Evolutionary conservation across 192 early-diverging fungal species (phyloP), one percentile per base, ranked within the genome.

Genomic region (Coemansia sp.): DNA sequence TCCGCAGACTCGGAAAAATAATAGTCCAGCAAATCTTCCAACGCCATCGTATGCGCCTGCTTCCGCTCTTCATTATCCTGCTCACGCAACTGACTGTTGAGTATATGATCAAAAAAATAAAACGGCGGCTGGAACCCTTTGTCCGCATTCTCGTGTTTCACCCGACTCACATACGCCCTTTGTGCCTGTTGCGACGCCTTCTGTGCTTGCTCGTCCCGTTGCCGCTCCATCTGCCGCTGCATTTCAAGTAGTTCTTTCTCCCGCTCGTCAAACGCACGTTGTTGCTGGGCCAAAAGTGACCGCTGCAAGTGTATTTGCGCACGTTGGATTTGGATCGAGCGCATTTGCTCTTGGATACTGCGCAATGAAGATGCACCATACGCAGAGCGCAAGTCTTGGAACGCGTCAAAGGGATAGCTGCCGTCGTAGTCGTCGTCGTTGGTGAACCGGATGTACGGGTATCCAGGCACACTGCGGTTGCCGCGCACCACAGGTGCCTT

Each of bases 401-500:
- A 66, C 0, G 77, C 77, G 42, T 80, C 77, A 36, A 80, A 80
- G 4, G 77, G 71, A 25, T 71, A 80, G 61, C 68, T 69, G 61
- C 70, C 77, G 54, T 74, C 71, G 19, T 74, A 66, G 31, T 80
- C 77, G 58, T 70, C 64, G 42, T 80, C 77, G 20, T 60, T 42
- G 28, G 59, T 46, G 36, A 74, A 72, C 8, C 65, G 64, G 54
- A 80, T 80, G 44, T 73, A 80, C 5, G 77, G 77, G 37, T 68
- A 69, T 15, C 71, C 71, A 0, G 77, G 77, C 6, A 80, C 71
- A 37, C 19, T 62, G 20, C 64, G 62, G 36, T 17, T 44, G 49
- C 23, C 54, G 23, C 31, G 67, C 34, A 48, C 20, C 12, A 46
- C 12, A 2, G 19, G 19, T 19, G 52, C 11, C 1, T 49, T 23